These are phyloP conservation scores for Drechslerella stenobrocha DNA, from an alignment of 2,329 filamentous ascomycete species.

Conservation along the genomic window DNA sequence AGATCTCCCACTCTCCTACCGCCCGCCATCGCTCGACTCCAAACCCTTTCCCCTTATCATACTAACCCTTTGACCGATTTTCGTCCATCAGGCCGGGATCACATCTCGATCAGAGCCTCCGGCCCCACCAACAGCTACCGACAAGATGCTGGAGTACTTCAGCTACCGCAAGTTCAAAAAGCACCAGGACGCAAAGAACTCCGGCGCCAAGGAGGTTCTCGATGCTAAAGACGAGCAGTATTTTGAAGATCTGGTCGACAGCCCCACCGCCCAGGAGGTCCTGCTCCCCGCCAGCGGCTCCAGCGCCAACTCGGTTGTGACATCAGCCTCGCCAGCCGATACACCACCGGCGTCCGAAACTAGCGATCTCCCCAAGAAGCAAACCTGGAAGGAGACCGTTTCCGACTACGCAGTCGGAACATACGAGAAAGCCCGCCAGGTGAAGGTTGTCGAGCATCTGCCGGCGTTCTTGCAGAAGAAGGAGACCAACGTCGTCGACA, in stretches of 20 bases:
- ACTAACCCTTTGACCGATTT: too few relatives aligned
- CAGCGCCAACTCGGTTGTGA: constrained; percentile 9
- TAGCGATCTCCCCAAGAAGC: constrained; percentile 25
- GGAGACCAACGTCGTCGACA: constrained; percentile 51
- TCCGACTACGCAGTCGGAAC: constrained; percentile 22
- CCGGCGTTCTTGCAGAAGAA: constrained; percentile 49
- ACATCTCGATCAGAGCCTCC: too few relatives aligned
- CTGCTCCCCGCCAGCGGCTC: constrained; percentile 11
- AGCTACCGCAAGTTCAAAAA: constrained; percentile 67
- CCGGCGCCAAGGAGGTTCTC: constrained; percentile 43
- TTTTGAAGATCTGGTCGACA: constrained; percentile 37
- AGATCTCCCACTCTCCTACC: too few relatives aligned
- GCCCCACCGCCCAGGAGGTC: constrained; percentile 20
- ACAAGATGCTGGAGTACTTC: constrained; percentile 67
- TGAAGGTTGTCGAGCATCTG: constrained; percentile 46
- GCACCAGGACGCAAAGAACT: constrained; percentile 60
- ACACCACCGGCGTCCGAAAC: constrained; percentile 22
- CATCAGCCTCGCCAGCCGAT: constrained; percentile 19
- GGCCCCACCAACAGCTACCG: too few relatives aligned
- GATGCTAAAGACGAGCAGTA: constrained; percentile 43
- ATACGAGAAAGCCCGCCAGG: constrained; percentile 31
- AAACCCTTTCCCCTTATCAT: too few relatives aligned
- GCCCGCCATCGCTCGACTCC: too few relatives aligned
- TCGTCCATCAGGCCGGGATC: too few relatives aligned
- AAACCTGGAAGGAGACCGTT: constrained; percentile 34